Base-by-base conservation (phyloP, 2,329 filamentous ascomycete genomes). In the Neofusicoccum sp. region DNA sequence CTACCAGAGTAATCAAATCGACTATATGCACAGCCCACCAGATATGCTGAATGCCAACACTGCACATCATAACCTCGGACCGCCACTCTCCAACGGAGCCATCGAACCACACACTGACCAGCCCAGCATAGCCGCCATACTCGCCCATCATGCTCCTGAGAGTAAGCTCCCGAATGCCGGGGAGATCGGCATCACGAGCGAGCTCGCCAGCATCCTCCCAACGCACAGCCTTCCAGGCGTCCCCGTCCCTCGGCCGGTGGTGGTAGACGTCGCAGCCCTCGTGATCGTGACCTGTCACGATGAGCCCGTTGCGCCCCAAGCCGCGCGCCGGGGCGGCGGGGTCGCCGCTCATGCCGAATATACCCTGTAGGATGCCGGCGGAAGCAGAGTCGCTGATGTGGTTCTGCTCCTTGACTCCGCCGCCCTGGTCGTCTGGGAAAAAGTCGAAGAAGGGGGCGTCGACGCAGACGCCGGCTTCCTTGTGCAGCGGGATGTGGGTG, bases 91-190 rank as follows among this genome's bases (percentile, higher is more conserved):
- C 1, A 1, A 77, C 76, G 2, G 83, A 80, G 62, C 85, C 76
- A 74, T 98, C 92, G 72, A 94, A 98, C 94, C 94, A 99, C 0
- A 91, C 84, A 66, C 90, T 95, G 44, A 99, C 78, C 45, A 99
- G 81, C 0, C 93, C 95, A 0, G 93, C 92, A 73, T 97, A 95
- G 22, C 95, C 95, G n/a, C 87, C 89, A 76, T 90, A 99, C 63
- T 91, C 91, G 62, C 95, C 95, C 95, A 99, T 99, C 93, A 99
- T 98, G 76, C 92, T 97, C 64, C 93, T 88, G 2, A 99, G 90
- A 0, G 95, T 99, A 67, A 98, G 87, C 77, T 99, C 95, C 33
- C 94, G 84, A 5, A 97, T 81, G 0, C 89, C 89, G 0, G 89
- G 86, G 2, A 85, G 68, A 4, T 75, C 72, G 12, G 66, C 65